Conservation (phyloP, 352 stramenopile genomes). For the Globisporangium paroecandrum region DNA sequence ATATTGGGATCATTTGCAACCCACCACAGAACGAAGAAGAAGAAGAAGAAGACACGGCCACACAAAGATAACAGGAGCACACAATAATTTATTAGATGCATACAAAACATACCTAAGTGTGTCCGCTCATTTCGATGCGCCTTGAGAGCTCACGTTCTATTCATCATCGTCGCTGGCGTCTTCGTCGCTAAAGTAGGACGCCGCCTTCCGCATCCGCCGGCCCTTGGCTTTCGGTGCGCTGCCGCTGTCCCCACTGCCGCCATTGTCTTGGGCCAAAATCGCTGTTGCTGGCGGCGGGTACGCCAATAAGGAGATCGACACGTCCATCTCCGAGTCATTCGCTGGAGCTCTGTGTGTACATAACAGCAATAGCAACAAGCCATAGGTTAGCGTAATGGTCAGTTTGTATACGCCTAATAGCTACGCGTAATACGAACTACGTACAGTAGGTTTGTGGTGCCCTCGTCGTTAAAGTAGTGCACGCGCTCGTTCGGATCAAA, state of each 20-base stretch:
- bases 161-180: conserved; percentile 59
- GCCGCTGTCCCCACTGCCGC: not conserved
- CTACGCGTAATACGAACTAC: conserved; percentile 18
- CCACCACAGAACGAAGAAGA: not conserved
- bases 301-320: conserved; percentile 68
- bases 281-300: conserved; percentile 32
- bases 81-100: conserved; percentile 31
- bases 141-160: not conserved
- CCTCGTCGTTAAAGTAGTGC: conserved; percentile 73
- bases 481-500: conserved; percentile 53
- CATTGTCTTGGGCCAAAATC: not conserved
- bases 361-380: not conserved
- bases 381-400: not conserved
- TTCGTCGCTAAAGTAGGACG: conserved; percentile 77
- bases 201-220: conserved; percentile 35
- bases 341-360: conserved; percentile 38
- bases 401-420: not conserved
- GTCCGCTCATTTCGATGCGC: too few relatives aligned
- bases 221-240: not conserved
- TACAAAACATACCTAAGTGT: conserved; percentile 5
- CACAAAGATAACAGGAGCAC: conserved; percentile 4
- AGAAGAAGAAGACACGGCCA: conserved; percentile 8
- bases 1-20: not conserved
- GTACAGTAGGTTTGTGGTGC: conserved; percentile 60
- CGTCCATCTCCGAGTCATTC: conserved; percentile 40